Conservation (phyloP, 768 basidiomycete species). For the Phanerodontia chrysosporium region DNA sequence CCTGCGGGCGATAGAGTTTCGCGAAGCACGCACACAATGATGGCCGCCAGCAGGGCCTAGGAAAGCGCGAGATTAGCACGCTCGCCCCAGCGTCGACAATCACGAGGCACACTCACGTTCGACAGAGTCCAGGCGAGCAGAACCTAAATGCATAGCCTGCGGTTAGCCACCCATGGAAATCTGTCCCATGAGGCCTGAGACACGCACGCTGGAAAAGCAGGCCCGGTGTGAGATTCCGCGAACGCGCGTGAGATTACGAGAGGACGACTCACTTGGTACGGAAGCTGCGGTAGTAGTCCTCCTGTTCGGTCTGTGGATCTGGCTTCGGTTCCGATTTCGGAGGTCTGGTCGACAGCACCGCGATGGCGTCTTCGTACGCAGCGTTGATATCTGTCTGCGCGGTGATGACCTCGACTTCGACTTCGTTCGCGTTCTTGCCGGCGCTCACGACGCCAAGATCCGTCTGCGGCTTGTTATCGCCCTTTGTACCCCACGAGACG, state of each 20-base stretch:
- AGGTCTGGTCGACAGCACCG: conserved; percentile 72
- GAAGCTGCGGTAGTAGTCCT: conserved; percentile 87
- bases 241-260: neutral
- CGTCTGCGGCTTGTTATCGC: conserved; percentile 79
- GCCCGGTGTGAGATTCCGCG: neutral
- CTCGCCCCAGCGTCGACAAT: neutral
- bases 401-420: conserved; percentile 82
- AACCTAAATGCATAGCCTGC: conserved; percentile 39
- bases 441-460: conserved; percentile 81
- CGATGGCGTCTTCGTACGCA: conserved; percentile 87
- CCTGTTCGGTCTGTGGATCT: conserved; percentile 61
- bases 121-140: conserved; percentile 85
- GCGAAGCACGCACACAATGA: conserved; percentile 53
- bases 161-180: conserved; percentile 9
- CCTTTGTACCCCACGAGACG: conserved; percentile 95
- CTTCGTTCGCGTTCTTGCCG: conserved; percentile 69
- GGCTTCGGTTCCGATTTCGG: conserved; percentile 65
- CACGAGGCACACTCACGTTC: conserved; percentile 51
- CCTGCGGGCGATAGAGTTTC: neutral
- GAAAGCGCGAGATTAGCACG: conserved; percentile 12
- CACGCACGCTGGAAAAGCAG: conserved; percentile 2
- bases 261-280: conserved; percentile 66
- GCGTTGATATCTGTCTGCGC: conserved; percentile 87
- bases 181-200: neutral
- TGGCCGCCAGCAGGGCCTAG: conserved; percentile 68